Percentiles rank a stretch among this genome's conserved stretches.
Conservation (phyloP, 805 yeast species). For the Saccharomycopsis schoenii region DNA sequence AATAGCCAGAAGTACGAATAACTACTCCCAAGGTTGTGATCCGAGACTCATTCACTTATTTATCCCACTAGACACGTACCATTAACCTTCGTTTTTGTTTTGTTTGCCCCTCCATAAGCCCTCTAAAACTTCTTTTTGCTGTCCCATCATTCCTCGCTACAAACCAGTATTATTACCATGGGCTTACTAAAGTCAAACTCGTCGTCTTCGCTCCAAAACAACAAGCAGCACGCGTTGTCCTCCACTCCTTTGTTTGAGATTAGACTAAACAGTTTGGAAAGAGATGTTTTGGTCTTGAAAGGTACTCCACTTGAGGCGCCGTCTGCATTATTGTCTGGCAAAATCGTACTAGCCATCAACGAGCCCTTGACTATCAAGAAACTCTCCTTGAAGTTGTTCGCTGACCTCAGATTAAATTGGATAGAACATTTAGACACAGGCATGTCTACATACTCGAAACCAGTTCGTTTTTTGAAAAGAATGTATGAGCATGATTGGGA, state of each 20-base stretch:
- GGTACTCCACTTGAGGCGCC: constrained; percentile 74
- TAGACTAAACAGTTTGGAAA: constrained; percentile 56
- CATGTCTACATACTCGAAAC: constrained; percentile 33
- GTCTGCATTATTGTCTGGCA: constrained; percentile 66
- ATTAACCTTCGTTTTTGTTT: no score
- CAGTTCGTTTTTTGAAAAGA: constrained; percentile 45
- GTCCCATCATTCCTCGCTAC: no score
- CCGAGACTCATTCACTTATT: no score
- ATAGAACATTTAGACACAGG: constrained; percentile 41
- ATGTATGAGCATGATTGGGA: constrained; percentile 78
- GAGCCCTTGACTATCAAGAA: constrained; percentile 68
- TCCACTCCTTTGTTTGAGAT: constrained; percentile 34
- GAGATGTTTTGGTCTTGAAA: constrained; percentile 70
- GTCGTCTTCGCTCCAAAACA: background rate
- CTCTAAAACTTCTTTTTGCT: no score
- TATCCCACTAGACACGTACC: no score
- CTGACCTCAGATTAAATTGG: constrained; percentile 59
- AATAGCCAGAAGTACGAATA: no score
- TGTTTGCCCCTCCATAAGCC: no score
- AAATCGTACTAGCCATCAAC: constrained; percentile 59
- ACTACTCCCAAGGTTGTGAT: no score
- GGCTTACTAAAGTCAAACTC: background rate
- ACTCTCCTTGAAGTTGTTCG: constrained; percentile 53
- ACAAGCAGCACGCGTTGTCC: background rate
- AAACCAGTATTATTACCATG: background rate